phyloP scores from a whole-genome alignment of 768 basidiomycete species.

The Imleria badia region DNA sequence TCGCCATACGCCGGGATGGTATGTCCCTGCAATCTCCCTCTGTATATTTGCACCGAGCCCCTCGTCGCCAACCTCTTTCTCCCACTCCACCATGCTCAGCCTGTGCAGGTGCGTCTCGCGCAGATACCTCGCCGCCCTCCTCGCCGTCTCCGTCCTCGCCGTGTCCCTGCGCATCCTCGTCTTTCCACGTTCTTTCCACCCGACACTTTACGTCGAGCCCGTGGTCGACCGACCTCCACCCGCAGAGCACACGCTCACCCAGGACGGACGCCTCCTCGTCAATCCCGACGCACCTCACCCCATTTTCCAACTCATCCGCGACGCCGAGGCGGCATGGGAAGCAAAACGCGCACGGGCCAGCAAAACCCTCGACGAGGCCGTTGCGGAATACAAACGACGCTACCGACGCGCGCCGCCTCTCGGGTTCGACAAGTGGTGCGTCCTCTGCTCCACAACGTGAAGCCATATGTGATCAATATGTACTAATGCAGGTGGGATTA shows the following conservation, averaged over 20 bases:
- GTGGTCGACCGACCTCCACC: too few species aligned
- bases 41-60: too few species aligned
- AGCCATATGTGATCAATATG: too few species aligned
- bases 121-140: not conserved
- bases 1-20: too few species aligned
- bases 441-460: too few species aligned
- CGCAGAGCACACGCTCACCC: conserved; percentile 21
- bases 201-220: too few species aligned
- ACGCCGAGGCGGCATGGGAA: conserved; percentile 39
- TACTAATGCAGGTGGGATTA: conserved; percentile 47
- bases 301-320: conserved; percentile 40
- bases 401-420: conserved; percentile 38
- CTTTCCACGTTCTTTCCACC: too few species aligned
- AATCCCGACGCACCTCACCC: conserved; percentile 33
- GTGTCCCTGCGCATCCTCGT: not conserved
- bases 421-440: conserved; percentile 45
- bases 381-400: conserved; percentile 37
- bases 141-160: not conserved
- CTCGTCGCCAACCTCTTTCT: not conserved
- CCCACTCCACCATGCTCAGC: not conserved
- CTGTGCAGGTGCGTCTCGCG: not conserved
- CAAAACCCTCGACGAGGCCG: conserved; percentile 37
- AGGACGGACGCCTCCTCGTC: conserved; percentile 34
- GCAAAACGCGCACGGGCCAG: conserved; percentile 36
- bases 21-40: too few species aligned